Evolutionary conservation across 2,329 filamentous ascomycete genomes (phyloP).

Genomic region (Beauveria brongniartii): DNA sequence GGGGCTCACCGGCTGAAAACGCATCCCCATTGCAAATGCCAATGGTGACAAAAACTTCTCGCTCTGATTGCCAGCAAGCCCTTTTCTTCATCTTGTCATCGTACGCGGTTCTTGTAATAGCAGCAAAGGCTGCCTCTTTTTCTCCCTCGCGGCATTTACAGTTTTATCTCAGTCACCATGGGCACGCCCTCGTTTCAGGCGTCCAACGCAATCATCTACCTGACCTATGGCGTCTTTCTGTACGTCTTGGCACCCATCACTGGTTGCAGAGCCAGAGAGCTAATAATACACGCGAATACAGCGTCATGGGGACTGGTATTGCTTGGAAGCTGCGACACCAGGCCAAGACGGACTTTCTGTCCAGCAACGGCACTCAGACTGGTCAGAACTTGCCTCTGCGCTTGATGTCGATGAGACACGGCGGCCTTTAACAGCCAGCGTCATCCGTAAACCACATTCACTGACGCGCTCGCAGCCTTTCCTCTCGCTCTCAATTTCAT

Average conservation of each 20-base stretch:
- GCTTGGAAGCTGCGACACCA: constrained; percentile 54
- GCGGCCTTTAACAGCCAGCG: constrained; percentile 7
- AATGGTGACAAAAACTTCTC: too few relatives aligned
- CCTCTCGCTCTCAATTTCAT: constrained; percentile 84
- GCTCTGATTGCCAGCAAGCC: too few relatives aligned
- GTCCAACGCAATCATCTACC: constrained; percentile 76
- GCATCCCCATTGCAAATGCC: too few relatives aligned
- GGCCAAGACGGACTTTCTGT: constrained; percentile 62
- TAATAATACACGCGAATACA: constrained; percentile 24
- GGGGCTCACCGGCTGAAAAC: too few relatives aligned
- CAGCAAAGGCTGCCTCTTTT: too few relatives aligned
- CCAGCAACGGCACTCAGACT: constrained; percentile 74
- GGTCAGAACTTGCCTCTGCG: constrained; percentile 46
- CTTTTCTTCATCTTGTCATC: too few relatives aligned
- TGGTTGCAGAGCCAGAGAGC: neutral
- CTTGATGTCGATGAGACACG: neutral
- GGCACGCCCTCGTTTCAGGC: constrained; percentile 66
- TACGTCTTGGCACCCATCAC: constrained; percentile 32
- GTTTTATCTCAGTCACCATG: constrained; percentile 40
- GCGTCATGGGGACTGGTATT: constrained; percentile 53
- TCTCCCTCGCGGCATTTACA: neutral
- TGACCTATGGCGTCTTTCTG: constrained; percentile 73
- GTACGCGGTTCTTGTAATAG: neutral
- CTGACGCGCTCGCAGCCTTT: constrained; percentile 48
- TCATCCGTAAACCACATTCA: neutral